Conservation (phyloP, 2,329 filamentous ascomycete genomes). For the Chaetomium sp. region DNA sequence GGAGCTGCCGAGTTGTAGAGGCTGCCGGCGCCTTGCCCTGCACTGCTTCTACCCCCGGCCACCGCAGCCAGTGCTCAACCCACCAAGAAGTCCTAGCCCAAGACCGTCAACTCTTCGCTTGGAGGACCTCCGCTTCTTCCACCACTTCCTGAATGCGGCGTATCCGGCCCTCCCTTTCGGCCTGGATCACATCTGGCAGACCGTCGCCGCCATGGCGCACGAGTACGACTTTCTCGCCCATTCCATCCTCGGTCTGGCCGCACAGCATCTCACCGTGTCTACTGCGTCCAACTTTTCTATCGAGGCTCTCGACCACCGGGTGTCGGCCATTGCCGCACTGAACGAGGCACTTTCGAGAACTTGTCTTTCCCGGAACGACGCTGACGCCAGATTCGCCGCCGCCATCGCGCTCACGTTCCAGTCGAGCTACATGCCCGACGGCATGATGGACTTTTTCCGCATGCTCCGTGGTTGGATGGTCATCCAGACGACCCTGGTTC, state of each 20-base stretch:
- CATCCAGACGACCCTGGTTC: constrained; percentile 1
- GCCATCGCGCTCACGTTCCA: constrained; percentile 10
- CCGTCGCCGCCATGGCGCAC: constrained; percentile 16
- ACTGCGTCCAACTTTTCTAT: background rate
- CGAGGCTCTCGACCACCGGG: background rate
- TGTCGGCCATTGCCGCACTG: background rate
- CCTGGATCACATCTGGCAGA: constrained; percentile 9
- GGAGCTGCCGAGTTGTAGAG: constrained; percentile 1
- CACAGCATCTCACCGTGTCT: constrained; percentile 1
- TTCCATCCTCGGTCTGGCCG: constrained; percentile 4
- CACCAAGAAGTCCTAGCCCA: background rate
- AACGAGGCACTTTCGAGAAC: background rate
- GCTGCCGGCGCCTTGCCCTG: background rate
- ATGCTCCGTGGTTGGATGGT: constrained; percentile 15
- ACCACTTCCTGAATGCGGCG: constrained; percentile 5
- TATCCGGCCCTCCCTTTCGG: constrained; percentile 3
- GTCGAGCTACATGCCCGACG: constrained; percentile 14
- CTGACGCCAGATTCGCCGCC: background rate
- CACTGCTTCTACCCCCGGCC: background rate
- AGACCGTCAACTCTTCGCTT: background rate
- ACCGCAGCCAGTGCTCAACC: background rate
- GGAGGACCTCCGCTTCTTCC: constrained; percentile 11
- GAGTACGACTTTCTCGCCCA: constrained; percentile 17
- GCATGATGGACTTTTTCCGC: constrained; percentile 11
- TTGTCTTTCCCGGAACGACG: background rate